Evolutionary conservation across 1,284 basidiomycete species (phyloP).

Genomic region (Xerocomus subilludens): DNA sequence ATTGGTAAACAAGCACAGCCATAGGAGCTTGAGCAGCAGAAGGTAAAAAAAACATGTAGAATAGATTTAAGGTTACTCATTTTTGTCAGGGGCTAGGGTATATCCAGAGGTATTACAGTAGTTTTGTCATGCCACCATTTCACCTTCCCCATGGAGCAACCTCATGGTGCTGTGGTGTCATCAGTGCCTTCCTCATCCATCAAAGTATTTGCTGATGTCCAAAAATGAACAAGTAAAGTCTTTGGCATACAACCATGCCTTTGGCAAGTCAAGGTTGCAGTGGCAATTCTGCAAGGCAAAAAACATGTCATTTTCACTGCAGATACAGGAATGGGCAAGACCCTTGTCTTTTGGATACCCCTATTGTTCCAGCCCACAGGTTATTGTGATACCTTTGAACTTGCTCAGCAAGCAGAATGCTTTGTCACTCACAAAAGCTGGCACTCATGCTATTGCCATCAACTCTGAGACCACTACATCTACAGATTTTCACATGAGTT

Average conservation of each 20-base stretch:
- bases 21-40: neutral
- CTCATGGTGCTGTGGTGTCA: neutral
- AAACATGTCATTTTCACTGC: neutral
- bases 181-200: neutral
- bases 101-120: neutral
- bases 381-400: too few species aligned
- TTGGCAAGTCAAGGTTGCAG: slow-evolving; percentile 1
- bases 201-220: neutral
- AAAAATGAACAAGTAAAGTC: neutral
- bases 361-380: too few species aligned
- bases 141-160: neutral
- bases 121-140: neutral
- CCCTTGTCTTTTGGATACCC: too few species aligned
- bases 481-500: too few species aligned
- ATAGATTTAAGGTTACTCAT: neutral
- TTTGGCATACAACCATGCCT: neutral
- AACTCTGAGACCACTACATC: too few species aligned
- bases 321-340: too few species aligned
- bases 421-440: too few species aligned
- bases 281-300: neutral
- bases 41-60: neutral
- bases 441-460: too few species aligned
- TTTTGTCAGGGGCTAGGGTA: neutral
- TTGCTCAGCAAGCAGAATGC: too few species aligned
- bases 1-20: slow-evolving; percentile 5